Base-by-base conservation (phyloP, 495 filamentous ascomycete species). In the Ramalina peruviana region DNA sequence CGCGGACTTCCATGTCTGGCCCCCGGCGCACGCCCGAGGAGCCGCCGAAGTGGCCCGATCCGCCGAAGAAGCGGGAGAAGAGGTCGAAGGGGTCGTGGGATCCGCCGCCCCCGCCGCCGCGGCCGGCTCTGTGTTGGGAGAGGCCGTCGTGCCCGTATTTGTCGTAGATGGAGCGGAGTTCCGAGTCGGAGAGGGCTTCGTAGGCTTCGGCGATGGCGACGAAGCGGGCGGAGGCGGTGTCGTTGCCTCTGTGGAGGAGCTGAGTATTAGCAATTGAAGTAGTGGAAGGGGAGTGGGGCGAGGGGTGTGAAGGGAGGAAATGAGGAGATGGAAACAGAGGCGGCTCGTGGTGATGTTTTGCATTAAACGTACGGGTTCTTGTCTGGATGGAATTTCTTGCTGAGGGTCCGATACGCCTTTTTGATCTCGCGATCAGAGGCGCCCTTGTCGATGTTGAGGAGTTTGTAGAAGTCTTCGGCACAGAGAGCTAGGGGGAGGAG, bases 51-150 rank as follows among this genome's bases (percentile, higher is more conserved):
- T 92, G 89, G 23, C 82, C 82, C 17, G 83, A 81, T 38, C 92
- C 92, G 59, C 92, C 92, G 62, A 99, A 99, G 78, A 99, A 97
- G 46, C 88, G 84, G 42, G 81, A 87, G 74, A 99, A 99, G 21
- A 99, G 68, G 62, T 99, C 92, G 68, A 99, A 97, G 16, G 92
- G 92, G 61, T 98, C 89, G 65, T 94, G 81, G 6, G 54, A 50
- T 45, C 73, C 69, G 7, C 73, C 71, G 21, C 73, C 73, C 4
- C 79, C 75, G 7, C 62, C 53, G 12, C 67, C 69, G 26, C 55
- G 82, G 23, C 84, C 82, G 54, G 83, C 78, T 52, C 85, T 76
- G 56, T 89, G 88, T 62, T 92, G 82, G 56, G 86, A 78, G 36
- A 96, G 69, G 7, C 88, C 92, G 46, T 95, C 89, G 58, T 94